Evolutionary conservation across 2,329 filamentous ascomycete genomes (phyloP).

Genomic region (Xylaria sp.): DNA sequence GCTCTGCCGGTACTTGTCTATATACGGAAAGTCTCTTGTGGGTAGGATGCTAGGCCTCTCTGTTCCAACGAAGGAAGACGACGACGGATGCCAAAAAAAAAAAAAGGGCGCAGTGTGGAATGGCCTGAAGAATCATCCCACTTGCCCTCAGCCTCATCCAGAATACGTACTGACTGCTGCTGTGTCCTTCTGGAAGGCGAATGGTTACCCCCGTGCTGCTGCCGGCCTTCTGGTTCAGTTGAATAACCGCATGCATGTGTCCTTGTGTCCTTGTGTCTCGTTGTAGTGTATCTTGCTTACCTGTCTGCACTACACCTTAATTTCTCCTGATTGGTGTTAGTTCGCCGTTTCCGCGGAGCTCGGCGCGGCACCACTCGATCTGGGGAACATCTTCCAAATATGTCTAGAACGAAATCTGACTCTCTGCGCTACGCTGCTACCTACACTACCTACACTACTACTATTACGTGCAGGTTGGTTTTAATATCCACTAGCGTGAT

Average conservation of each 20-base stretch:
- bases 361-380: constrained; percentile 29
- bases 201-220: constrained; percentile 12
- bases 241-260: constrained; percentile 41
- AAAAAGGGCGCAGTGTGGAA: constrained; percentile 34
- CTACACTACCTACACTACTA: constrained; percentile 13
- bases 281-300: constrained; percentile 29
- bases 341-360: constrained; percentile 31
- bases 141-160: constrained; percentile 41
- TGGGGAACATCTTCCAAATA: constrained; percentile 32
- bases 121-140: constrained; percentile 37
- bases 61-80: constrained; percentile 12
- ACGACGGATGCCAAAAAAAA: background rate
- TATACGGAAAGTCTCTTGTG: constrained; percentile 39
- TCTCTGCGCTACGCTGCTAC: constrained; percentile 1
- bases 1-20: constrained; percentile 24
- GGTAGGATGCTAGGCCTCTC: constrained; percentile 24
- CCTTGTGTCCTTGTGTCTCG: constrained; percentile 35
- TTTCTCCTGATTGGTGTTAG: constrained; percentile 37
- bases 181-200: constrained; percentile 34
- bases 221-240: constrained; percentile 33
- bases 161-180: constrained; percentile 22
- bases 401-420: constrained; percentile 26
- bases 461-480: constrained; percentile 21
- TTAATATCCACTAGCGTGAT: constrained; percentile 9
- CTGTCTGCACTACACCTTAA: constrained; percentile 34